Conservation (phyloP, 345 rosid genomes). For the Rhodamnia argentea region DNA sequence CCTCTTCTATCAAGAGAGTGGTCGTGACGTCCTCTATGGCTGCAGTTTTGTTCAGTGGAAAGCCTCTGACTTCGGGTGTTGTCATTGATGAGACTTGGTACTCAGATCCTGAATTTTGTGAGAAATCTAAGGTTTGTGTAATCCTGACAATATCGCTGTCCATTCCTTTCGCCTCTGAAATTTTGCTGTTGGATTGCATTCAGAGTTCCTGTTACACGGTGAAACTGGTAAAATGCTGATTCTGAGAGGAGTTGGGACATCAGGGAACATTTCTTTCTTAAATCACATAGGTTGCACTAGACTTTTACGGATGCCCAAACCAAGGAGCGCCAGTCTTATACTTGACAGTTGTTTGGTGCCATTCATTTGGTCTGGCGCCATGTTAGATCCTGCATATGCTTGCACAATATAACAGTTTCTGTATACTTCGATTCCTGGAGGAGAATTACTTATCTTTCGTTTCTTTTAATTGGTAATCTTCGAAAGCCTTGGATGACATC, state of each 20-base stretch:
- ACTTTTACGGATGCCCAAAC: background rate
- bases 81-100: constrained; percentile 42
- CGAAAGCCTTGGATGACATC: background rate
- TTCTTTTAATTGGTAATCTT: background rate
- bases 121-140: constrained; percentile 10
- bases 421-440: background rate
- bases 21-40: constrained; percentile 36
- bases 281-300: background rate
- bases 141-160: background rate
- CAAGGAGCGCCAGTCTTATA: background rate
- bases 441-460: background rate
- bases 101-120: constrained; percentile 23
- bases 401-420: background rate
- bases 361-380: background rate
- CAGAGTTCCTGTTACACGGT: background rate
- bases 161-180: background rate
- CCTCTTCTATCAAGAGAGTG: constrained; percentile 33
- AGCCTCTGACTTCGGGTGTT: constrained; percentile 14
- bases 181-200: background rate
- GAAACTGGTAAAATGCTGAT: background rate
- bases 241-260: background rate
- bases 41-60: constrained; percentile 18
- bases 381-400: background rate
- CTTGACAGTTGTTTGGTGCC: background rate
- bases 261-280: background rate